Conservation (phyloP, 305 asterid species). For the Solanum hybrid region DNA sequence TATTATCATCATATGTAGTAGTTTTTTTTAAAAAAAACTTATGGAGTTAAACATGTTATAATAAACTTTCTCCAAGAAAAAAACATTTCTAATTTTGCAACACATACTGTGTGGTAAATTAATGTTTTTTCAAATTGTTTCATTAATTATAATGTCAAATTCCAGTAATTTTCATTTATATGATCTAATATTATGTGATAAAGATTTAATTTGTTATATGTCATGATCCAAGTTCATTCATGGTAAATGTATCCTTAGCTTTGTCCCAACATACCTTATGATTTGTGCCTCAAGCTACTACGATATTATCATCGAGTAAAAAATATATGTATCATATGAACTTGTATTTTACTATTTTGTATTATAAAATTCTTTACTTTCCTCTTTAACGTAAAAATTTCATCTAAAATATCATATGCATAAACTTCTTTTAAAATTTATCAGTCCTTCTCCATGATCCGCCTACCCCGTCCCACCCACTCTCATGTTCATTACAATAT, state of each 20-base stretch:
- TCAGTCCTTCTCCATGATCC: background rate
- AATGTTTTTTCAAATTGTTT: background rate
- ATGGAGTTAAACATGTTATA: too few species aligned
- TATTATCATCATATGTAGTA: too few species aligned
- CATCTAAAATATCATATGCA: background rate
- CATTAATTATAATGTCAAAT: background rate
- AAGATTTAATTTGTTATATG: too few species aligned
- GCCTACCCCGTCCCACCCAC: background rate
- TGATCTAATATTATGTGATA: background rate
- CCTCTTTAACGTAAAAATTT: background rate
- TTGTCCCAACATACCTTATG: background rate
- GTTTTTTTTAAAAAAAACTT: too few species aligned
- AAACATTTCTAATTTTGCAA: too few species aligned
- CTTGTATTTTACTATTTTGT: too few species aligned
- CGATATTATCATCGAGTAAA: too few species aligned
- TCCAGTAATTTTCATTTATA: background rate
- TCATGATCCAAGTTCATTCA: background rate
- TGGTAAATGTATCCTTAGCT: background rate
- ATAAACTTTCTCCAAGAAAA: too few species aligned
- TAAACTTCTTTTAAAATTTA: background rate
- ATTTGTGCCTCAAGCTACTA: background rate
- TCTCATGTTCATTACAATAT: background rate
- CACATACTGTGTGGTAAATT: background rate
- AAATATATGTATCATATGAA: too few species aligned
- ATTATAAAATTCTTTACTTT: background rate